These are phyloP conservation scores for Camelina laxa DNA, from an alignment of 345 rosid genomes.

Conservation along the genomic window DNA sequence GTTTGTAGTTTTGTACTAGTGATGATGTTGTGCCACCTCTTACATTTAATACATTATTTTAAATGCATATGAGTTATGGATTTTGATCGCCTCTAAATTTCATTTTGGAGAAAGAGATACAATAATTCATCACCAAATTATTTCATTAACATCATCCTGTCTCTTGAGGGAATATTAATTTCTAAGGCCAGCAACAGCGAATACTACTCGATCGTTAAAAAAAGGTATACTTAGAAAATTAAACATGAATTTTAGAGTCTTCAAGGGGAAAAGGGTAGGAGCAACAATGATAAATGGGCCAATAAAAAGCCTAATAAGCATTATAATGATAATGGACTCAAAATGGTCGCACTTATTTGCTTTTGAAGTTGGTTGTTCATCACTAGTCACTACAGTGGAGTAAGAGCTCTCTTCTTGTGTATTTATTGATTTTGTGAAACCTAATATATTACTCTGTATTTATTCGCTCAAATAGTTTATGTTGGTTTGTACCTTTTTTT, in stretches of 20 bases:
- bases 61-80: not conserved
- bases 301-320: not conserved
- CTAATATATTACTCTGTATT: not conserved
- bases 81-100: not conserved
- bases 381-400: not conserved
- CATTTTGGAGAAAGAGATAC: not conserved
- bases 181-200: no score
- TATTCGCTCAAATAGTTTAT: not conserved
- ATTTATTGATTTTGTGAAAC: not conserved
- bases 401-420: not conserved
- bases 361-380: not conserved
- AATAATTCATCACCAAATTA: not conserved
- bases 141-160: not conserved
- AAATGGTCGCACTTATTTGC: not conserved
- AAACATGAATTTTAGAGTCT: not conserved
- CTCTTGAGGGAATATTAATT: not conserved
- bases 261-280: not conserved
- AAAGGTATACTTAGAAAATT: not conserved
- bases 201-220: not conserved
- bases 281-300: conserved; percentile 1
- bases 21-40: not conserved
- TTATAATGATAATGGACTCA: not conserved
- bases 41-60: not conserved
- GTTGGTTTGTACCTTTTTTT: not conserved
- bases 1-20: not conserved